A percentile compares a stretch with the other conserved stretches of the same genome.
phyloP scores from a whole-genome alignment of 108 stramenopile genomes.

The Skeletonema menzelii region DNA sequence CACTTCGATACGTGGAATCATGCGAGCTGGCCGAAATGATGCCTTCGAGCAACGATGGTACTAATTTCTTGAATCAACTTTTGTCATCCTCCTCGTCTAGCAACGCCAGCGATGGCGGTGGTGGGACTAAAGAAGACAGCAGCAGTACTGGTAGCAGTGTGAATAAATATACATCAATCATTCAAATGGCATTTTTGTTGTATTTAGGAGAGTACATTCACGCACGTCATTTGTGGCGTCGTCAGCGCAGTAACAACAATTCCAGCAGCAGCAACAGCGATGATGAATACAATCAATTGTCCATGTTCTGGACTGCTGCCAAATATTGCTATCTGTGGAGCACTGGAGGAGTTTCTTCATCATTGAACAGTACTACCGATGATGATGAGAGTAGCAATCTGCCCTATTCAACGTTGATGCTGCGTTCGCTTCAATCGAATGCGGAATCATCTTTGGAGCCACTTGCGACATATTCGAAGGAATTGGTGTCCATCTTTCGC shows the following conservation, averaged over 20 bases:
- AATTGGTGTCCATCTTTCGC: conserved; percentile 31
- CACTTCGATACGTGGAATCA: conserved; percentile 23
- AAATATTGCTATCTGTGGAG: conserved; percentile 35
- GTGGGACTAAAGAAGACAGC: neutral
- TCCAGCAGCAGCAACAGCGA: neutral
- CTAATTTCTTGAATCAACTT: neutral
- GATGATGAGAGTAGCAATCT: conserved; percentile 10
- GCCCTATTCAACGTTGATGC: conserved; percentile 31
- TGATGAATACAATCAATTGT: conserved; percentile 18
- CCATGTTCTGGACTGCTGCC: conserved; percentile 40
- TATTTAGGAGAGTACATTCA: conserved; percentile 48
- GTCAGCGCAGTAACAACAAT: conserved; percentile 1
- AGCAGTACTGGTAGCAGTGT: neutral
- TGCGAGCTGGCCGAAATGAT: conserved; percentile 45
- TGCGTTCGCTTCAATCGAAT: conserved; percentile 36
- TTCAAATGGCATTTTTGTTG: conserved; percentile 46
- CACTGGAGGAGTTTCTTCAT: conserved; percentile 30
- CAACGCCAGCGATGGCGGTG: neutral
- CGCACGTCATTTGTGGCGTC: conserved; percentile 47
- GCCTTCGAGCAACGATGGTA: neutral
- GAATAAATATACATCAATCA: conserved; percentile 18
- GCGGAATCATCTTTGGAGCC: conserved; percentile 26
- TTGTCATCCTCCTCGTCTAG: neutral
- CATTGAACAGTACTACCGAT: neutral
- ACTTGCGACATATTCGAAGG: conserved; percentile 31